Conservation (phyloP, 2,329 filamentous ascomycete genomes). For the Fusarium irregulare region DNA sequence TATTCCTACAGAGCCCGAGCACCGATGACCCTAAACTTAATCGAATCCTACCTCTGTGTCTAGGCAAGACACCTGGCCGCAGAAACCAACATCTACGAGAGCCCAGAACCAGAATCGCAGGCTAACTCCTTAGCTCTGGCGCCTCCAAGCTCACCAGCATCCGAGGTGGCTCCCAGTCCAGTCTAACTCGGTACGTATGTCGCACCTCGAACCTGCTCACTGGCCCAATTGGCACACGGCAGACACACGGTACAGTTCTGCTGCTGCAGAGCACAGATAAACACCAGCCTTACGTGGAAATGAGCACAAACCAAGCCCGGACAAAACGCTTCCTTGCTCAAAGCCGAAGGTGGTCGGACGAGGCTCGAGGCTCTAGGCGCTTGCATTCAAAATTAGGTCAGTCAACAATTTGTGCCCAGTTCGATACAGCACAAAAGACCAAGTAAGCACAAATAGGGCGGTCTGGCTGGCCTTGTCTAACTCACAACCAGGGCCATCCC, state of each 20-base stretch:
- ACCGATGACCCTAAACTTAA: not conserved
- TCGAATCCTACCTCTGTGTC: not conserved
- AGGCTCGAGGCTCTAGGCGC: not conserved
- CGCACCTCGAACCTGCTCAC: constrained; percentile 1
- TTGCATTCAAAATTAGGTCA: not conserved
- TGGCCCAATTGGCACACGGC: not conserved
- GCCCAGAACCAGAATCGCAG: constrained; percentile 37
- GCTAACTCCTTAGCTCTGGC: constrained; percentile 21
- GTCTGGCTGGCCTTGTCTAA: constrained; percentile 11
- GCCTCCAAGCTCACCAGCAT: constrained; percentile 3
- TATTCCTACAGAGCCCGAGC: not conserved
- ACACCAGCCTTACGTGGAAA: constrained; percentile 24
- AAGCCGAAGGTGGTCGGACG: constrained; percentile 15
- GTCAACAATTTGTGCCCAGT: not conserved
- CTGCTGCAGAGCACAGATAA: not conserved
- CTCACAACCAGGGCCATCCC: constrained; percentile 26
- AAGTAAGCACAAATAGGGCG: constrained; percentile 32
- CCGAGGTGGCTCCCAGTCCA: not conserved
- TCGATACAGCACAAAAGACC: not conserved
- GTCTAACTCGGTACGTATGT: constrained; percentile 5
- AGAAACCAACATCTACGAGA: constrained; percentile 21
- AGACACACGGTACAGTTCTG: not conserved
- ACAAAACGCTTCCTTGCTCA: constrained; percentile 24
- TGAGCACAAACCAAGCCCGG: constrained; percentile 4
- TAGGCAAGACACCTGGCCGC: not conserved